Conservation (phyloP, 345 rosid genomes). For the Eutrema yunnanense region DNA sequence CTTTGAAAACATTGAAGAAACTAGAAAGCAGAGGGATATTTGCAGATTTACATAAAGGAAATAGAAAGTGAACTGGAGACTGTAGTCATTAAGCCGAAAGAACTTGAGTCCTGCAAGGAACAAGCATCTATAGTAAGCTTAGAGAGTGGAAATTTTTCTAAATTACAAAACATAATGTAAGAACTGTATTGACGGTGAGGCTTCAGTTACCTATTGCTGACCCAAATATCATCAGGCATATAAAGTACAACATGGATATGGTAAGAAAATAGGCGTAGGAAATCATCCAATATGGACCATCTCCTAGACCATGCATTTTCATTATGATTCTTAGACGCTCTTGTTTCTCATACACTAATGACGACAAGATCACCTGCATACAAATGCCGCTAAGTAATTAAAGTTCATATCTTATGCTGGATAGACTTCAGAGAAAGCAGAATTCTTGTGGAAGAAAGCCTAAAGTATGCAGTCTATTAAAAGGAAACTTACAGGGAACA, state of each 20-base stretch:
- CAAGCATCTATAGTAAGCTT: not conserved
- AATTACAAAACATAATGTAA: not conserved
- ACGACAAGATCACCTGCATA: slow-evolving; percentile 62
- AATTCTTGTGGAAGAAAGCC: not conserved
- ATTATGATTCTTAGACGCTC: slow-evolving; percentile 85
- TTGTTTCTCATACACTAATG: slow-evolving; percentile 82
- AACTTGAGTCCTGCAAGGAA: slow-evolving; percentile 72
- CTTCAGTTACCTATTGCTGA: slow-evolving; percentile 59
- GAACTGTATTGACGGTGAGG: not conserved
- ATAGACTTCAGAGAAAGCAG: not conserved
- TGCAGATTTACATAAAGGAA: slow-evolving; percentile 75
- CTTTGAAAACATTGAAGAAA: slow-evolving; percentile 62
- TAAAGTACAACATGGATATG: slow-evolving; percentile 59
- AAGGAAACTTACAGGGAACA: slow-evolving; percentile 75
- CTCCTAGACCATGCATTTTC: slow-evolving; percentile 99
- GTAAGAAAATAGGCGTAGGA: slow-evolving; percentile 74
- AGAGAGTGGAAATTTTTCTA: not conserved
- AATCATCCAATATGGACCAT: slow-evolving; percentile 93
- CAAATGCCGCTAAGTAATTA: not conserved
- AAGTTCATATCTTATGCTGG: not conserved
- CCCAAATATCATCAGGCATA: slow-evolving; percentile 75
- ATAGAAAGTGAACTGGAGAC: slow-evolving; percentile 68
- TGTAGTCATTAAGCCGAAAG: slow-evolving; percentile 69
- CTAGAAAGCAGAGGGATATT: slow-evolving; percentile 71
- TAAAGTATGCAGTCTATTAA: not conserved